A percentile compares a stretch with the other conserved stretches of the same genome.
phyloP scores from a whole-genome alignment of 1,139 yeast species.

The Candida glucosophila region DNA sequence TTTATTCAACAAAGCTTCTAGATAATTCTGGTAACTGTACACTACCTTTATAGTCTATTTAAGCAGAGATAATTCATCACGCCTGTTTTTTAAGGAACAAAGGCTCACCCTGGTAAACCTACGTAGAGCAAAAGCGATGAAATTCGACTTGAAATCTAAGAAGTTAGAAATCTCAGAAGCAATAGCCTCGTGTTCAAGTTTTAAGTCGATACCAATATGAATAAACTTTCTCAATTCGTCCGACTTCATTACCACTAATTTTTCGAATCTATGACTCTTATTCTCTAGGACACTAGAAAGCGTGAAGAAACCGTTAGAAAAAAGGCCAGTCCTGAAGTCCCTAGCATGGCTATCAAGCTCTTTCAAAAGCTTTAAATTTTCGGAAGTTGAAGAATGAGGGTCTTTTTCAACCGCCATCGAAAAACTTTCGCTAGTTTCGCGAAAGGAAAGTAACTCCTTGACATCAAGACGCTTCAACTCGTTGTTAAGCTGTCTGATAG shows the following conservation, averaged over 20 bases:
- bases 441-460: too few species aligned
- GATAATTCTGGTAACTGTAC: conserved; percentile 5
- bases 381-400: too few species aligned
- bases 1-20: conserved; percentile 5
- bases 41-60: conserved; percentile 2
- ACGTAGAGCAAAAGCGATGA: conserved; percentile 27
- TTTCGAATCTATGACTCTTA: conserved; percentile 25
- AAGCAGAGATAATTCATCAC: too few species aligned
- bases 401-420: too few species aligned
- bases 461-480: too few species aligned
- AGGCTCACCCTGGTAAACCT: conserved; percentile 13
- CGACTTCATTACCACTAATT: conserved; percentile 20
- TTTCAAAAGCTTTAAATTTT: too few species aligned
- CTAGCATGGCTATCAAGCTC: too few species aligned
- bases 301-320: conserved; percentile 13
- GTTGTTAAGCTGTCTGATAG: too few species aligned
- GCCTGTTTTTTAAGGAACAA: conserved; percentile 4
- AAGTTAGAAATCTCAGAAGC: conserved; percentile 59
- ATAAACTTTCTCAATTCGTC: conserved; percentile 26
- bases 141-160: conserved; percentile 38
- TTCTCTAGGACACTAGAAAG: conserved; percentile 21
- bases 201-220: conserved; percentile 29
- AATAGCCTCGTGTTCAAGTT: conserved; percentile 44
- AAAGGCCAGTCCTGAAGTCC: too few species aligned
- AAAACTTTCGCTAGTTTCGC: too few species aligned